Evolutionary conservation across 2,329 filamentous ascomycete species (phyloP), one percentile per base, ranked within the genome.

Genomic region (Aspergillus puulaauensis): DNA sequence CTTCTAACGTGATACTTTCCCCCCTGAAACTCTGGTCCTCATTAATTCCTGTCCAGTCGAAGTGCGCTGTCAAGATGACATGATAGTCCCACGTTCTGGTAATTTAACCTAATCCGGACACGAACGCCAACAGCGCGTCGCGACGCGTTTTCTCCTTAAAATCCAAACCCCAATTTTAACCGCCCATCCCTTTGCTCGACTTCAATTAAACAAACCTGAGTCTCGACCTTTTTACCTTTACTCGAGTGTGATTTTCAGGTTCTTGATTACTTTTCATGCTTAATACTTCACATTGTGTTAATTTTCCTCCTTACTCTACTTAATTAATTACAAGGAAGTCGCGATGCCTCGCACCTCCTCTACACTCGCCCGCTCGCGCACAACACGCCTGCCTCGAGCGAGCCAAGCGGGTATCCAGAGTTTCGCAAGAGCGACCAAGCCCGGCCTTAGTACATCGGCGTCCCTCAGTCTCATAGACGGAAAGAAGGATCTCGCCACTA

Each of bases 371-470:
- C 45, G 45, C 23, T 17, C 62, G 56, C 61, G 63, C 9, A 24
- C 49, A 59, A 60, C 65, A 65, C 58, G 65, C 70, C 69, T 73
- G 64, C 67, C 70, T 48, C 64, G 66, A 54, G 64, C 40, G 14
- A 37, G 15, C 7, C 27, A 35, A 52, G 9, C 39, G 72, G 80
- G 72, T 66, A 77, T 81, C 47, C 73, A 75, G 62, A 70, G 68
- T 57, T 81, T 80, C 62, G 70, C 77, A 57, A 75, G 72, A 62
- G 67, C 79, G 57, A 76, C 74, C 46, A 80, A 81, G 63, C 71
- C 76, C 40, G 72, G 72, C 6, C 57, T 70, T 17, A 15, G 24
- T 7, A 35, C 61, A 6, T 39, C 39, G 4, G 45, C 54, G 17
- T 56, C 57, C 5, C 27, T 31, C 27, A 11, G 27, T 31, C n/a